Evolutionary conservation across 192 early-diverging fungal genomes (phyloP).

Genomic region (Kappamyces sp.): DNA sequence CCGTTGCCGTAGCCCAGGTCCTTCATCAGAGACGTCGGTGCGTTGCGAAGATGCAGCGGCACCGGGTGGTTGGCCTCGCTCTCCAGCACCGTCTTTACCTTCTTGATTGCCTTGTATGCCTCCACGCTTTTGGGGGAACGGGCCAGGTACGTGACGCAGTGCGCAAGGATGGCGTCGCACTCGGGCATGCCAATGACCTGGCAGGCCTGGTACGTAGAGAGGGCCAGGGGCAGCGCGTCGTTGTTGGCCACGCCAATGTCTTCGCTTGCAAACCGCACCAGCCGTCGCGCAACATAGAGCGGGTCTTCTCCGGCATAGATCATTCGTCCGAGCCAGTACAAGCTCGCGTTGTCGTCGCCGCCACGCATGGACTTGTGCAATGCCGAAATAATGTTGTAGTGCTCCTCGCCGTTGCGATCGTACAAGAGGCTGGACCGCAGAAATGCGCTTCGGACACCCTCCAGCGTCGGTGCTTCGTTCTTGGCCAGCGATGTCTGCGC

Average conservation of each 20-base stretch:
- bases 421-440: slow-evolving; percentile 78
- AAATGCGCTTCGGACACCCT: slow-evolving; percentile 62
- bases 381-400: slow-evolving; percentile 86
- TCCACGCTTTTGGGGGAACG: slow-evolving; percentile 79
- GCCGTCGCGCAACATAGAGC: slow-evolving; percentile 72
- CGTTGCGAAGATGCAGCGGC: slow-evolving; percentile 77
- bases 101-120: slow-evolving; percentile 63
- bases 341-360: slow-evolving; percentile 62
- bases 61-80: slow-evolving; percentile 68
- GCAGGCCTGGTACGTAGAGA: slow-evolving; percentile 75
- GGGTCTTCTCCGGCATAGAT: slow-evolving; percentile 85
- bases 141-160: slow-evolving; percentile 69
- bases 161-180: slow-evolving; percentile 78
- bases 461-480: slow-evolving; percentile 20
- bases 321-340: slow-evolving; percentile 92
- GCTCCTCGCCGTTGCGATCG: slow-evolving; percentile 77
- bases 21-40: slow-evolving; percentile 75
- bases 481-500: slow-evolving; percentile 21
- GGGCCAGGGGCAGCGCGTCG: slow-evolving; percentile 63
- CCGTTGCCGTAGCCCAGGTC: slow-evolving; percentile 71
- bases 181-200: slow-evolving; percentile 90
- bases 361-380: slow-evolving; percentile 85
- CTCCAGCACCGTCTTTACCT: slow-evolving; percentile 56
- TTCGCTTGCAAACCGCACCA: slow-evolving; percentile 78
- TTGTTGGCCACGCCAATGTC: slow-evolving; percentile 86